Evolutionary conservation across 805 yeast genomes (phyloP).

Genomic region (Scheffersomyces stipitis): DNA sequence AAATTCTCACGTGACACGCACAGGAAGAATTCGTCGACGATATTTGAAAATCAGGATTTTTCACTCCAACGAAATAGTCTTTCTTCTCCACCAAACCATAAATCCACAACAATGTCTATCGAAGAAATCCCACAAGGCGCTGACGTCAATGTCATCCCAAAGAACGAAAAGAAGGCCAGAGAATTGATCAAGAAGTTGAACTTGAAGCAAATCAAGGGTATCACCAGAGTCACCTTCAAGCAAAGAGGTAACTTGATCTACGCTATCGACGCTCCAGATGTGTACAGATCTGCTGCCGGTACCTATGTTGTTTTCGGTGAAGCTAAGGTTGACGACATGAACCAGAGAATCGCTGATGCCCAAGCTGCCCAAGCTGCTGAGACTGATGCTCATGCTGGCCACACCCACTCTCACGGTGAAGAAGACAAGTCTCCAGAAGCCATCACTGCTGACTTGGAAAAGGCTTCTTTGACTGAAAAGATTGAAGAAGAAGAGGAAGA

Average conservation of each 20-base stretch:
- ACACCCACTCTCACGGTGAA: constrained; percentile 30
- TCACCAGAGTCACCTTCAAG: constrained; percentile 93
- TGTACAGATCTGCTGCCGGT: constrained; percentile 90
- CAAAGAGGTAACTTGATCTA: constrained; percentile 87
- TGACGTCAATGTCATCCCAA: constrained; percentile 75
- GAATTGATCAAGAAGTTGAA: constrained; percentile 83
- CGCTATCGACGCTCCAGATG: constrained; percentile 93
- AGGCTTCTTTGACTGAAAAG: constrained; percentile 52
- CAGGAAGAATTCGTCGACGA: too few species aligned
- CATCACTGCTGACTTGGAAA: constrained; percentile 79
- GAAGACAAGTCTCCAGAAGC: constrained; percentile 69
- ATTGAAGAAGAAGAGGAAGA: constrained; percentile 58
- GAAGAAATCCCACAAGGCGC: constrained; percentile 80
- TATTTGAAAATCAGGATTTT: too few species aligned
- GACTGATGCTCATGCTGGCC: constrained; percentile 46
- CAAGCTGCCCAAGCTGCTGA: constrained; percentile 70
- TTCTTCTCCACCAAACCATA: too few species aligned
- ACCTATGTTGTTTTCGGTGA: constrained; percentile 97
- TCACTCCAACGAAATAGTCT: too few species aligned
- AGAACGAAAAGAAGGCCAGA: constrained; percentile 95
- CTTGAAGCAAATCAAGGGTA: constrained; percentile 87
- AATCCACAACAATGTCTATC: constrained; percentile 34
- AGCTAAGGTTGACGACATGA: constrained; percentile 93
- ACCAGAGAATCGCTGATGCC: constrained; percentile 81
- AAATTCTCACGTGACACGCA: too few species aligned